Base-by-base conservation (phyloP, 352 stramenopile genomes). In the Phytophthora litchii region DNA sequence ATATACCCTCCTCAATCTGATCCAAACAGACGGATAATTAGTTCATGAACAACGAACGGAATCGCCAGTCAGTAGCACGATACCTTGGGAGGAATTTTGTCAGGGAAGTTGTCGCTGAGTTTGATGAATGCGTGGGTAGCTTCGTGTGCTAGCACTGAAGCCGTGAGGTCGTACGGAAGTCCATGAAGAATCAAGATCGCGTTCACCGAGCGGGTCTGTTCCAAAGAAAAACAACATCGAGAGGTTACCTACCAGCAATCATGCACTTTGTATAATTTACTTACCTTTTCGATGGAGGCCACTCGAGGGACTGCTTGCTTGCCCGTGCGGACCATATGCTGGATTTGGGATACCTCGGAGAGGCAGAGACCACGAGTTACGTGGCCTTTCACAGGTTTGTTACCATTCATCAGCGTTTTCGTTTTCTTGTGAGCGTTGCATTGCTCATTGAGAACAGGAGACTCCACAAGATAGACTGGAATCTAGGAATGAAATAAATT, bases 101-200 rank as follows among this genome's bases (percentile, higher is more conserved):
- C 66, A 10, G 82, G 82, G 51, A 88, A 92, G n/a, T 76, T 71
- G 44, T 86, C 67, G 25, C 79, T 79, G 7, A 92, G 62, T 43
- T 89, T 89, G 48, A 92, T 88, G 61, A 74, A 89, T 14, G 82
- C 78, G 60, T 92, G 82, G 11, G 80, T 92, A 21, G 78, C 80
- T 70, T 92, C 82, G 44, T 92, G 82, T n/a, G 78, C 80, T 20
- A 92, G 43, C 34, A 92, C 65, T 36, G 83, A 78, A 9, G 82
- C 82, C 4, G 82, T 89, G 3, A 89, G 76, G 23, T 92, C 82
- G 62, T 85, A 88, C n/a, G 82, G 78, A 13, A 92, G 70, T 8
- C 82, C 82, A 59, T 92, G 70, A 8, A 92, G 62, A 9, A 92
- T 78, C 54, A 92, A 55, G 47, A 92, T 89, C 14, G 78, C 82